A percentile compares a stretch with the other conserved stretches of the same genome.
phyloP scores from a whole-genome alignment of 257 asterid species.

The Paulownia fortunei region DNA sequence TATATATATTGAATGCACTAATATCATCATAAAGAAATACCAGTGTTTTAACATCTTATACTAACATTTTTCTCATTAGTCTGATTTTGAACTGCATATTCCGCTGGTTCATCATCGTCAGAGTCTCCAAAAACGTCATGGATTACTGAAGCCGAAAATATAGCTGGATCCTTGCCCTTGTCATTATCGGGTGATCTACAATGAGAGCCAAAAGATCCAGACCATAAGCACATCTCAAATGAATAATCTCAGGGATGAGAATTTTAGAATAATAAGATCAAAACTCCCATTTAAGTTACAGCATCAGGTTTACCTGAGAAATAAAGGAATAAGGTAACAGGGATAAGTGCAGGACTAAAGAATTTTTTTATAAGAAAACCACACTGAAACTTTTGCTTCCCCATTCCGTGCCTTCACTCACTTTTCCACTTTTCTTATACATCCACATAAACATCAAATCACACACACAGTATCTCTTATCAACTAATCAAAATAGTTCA shows the following conservation, averaged over 20 bases:
- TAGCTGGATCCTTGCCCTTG: conserved; percentile 49
- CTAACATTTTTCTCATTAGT: conserved; percentile 56
- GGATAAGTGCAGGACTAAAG: not conserved
- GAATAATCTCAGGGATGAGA: not conserved
- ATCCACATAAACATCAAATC: not conserved
- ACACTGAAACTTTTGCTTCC: not conserved
- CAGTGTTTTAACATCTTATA: conserved; percentile 25
- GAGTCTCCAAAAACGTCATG: conserved; percentile 83
- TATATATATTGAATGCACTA: not conserved
- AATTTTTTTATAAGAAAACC: not conserved
- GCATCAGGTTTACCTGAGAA: conserved; percentile 4
- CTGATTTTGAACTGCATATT: conserved; percentile 53
- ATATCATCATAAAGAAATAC: conserved; percentile 22
- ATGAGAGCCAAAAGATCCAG: conserved; percentile 27
- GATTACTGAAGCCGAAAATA: conserved; percentile 58
- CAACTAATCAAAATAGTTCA: not conserved
- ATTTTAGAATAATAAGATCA: not conserved
- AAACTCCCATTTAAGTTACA: not conserved
- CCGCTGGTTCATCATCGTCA: conserved; percentile 64
- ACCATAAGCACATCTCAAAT: conserved; percentile 5
- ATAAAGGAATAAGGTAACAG: not conserved
- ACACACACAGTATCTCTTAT: not conserved
- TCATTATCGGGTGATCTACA: conserved; percentile 53
- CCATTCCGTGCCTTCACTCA: not conserved
- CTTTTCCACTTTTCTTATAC: not conserved